phyloP scores from a whole-genome alignment of 257 asterid genomes.

The Nicotiana tomentosiformis region DNA sequence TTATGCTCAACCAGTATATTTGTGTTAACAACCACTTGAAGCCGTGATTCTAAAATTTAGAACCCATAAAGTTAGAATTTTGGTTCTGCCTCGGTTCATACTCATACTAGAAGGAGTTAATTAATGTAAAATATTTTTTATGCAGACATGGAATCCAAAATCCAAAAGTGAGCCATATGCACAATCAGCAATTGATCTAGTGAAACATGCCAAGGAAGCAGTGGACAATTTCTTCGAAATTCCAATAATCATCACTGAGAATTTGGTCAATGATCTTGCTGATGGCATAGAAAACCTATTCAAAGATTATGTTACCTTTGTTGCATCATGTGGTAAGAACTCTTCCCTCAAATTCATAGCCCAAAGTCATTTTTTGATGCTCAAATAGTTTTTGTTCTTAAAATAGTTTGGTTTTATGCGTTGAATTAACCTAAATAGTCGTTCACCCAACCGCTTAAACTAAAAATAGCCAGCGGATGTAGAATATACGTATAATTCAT shows the following conservation, averaged over 20 bases:
- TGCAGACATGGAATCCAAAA: slow-evolving; percentile 92
- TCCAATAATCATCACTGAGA: slow-evolving; percentile 58
- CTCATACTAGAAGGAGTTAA: not conserved
- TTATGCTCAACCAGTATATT: no score
- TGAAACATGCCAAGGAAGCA: slow-evolving; percentile 51
- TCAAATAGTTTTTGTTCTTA: no score
- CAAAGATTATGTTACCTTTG: slow-evolving; percentile 61
- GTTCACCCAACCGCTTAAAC: no score
- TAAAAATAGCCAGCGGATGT: no score
- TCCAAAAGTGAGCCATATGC: slow-evolving; percentile 92
- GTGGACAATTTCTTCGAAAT: slow-evolving; percentile 67
- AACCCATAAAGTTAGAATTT: no score
- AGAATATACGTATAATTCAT: no score
- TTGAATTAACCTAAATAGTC: no score
- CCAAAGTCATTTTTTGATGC: not conserved
- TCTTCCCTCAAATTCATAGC: not conserved
- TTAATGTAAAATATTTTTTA: not conserved
- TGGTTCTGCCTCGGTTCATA: no score
- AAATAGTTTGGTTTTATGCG: no score
- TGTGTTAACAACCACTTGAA: no score
- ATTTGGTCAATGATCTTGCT: slow-evolving; percentile 49
- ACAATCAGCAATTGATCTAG: slow-evolving; percentile 64
- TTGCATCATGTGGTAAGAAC: slow-evolving; percentile 72
- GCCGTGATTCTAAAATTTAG: no score
- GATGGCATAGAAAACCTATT: slow-evolving; percentile 72